phyloP scores from a whole-genome alignment of 192 early-diverging fungal species.

The Linnemannia schmuckeri region DNA sequence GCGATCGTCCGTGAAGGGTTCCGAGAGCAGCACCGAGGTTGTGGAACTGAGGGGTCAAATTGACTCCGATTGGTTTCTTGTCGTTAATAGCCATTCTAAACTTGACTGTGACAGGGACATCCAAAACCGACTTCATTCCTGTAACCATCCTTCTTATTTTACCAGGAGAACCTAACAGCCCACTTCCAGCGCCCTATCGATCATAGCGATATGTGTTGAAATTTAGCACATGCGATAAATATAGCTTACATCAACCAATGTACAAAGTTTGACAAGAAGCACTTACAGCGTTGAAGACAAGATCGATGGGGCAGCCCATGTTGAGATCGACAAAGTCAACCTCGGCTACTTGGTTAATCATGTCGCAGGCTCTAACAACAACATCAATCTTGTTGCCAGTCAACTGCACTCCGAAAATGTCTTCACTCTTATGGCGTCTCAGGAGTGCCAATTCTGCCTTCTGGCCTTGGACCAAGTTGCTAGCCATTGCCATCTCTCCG shows the following conservation, averaged over 20 bases:
- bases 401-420: conserved; percentile 94
- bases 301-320: conserved; percentile 96
- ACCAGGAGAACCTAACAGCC: conserved; percentile 76
- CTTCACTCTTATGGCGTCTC: conserved; percentile 87
- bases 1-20: conserved; percentile 90
- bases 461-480: conserved; percentile 77
- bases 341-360: conserved; percentile 72
- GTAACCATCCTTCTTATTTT: conserved; percentile 82
- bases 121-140: conserved; percentile 77
- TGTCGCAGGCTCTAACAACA: conserved; percentile 75
- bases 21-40: conserved; percentile 59
- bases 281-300: conserved; percentile 75
- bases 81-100: conserved; percentile 83
- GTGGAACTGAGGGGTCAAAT: conserved; percentile 78
- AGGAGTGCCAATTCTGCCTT: conserved; percentile 86
- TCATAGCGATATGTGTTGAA: background rate
- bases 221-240: background rate
- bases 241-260: background rate
- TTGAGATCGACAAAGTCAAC: conserved; percentile 98
- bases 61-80: conserved; percentile 75
- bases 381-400: conserved; percentile 72
- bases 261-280: background rate
- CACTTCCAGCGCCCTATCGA: conserved; percentile 82
- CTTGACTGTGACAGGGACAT: conserved; percentile 92
- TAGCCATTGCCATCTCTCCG: conserved; percentile 92